Base-by-base conservation (phyloP, 2,329 filamentous ascomycete genomes). In the Arthrinium puccinioides region DNA sequence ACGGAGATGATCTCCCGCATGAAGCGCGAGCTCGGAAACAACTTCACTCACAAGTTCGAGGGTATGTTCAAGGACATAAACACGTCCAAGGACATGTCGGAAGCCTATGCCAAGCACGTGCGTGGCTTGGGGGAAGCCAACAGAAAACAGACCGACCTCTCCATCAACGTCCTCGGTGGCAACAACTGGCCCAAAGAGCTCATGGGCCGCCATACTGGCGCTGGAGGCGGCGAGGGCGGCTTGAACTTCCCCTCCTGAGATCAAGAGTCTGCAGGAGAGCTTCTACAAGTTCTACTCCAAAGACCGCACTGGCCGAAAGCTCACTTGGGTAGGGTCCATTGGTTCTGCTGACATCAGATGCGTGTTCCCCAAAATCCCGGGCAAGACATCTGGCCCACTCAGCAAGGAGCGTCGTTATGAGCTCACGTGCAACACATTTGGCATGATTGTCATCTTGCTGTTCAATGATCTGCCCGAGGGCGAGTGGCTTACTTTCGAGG, bases 11-110 rank as follows among this genome's bases (percentile, higher is more conserved):
- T 98, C 36, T 84, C 82, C 1, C 85, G 90, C 45, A 96, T 98
- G 88, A 97, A 96, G 72, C 79, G 92, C 54, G 90, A 96, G 58
- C 79, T 97, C 36, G 92, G 92, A 26, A 94, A 94, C 57, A 82
- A 88, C 48, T 97, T 97, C 57, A 97, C 92, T 0, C 70, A 79
- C 53, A 94, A 94, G 57, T 78, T 98, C 30, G 92, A 98, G 56
- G 85, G 88, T 46, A 97, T 98, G 88, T 96, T 98, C 68, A 89
- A 88, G 62, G 92, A 98, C 54, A 89, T 97, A 76, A 79, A 82
- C 13, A 79, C 89, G 10, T 96, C 89, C 0, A 79, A 83, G 38
- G 90, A 95, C 46, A 72, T 96, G 19, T 87, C 85, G 0, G 64
- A 78, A 10, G 79, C 75, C 39, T 97, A 94, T 64, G 83, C 82